Evolutionary conservation across 805 yeast genomes (phyloP).

Genomic region (Metschnikowia aberdeeniae): DNA sequence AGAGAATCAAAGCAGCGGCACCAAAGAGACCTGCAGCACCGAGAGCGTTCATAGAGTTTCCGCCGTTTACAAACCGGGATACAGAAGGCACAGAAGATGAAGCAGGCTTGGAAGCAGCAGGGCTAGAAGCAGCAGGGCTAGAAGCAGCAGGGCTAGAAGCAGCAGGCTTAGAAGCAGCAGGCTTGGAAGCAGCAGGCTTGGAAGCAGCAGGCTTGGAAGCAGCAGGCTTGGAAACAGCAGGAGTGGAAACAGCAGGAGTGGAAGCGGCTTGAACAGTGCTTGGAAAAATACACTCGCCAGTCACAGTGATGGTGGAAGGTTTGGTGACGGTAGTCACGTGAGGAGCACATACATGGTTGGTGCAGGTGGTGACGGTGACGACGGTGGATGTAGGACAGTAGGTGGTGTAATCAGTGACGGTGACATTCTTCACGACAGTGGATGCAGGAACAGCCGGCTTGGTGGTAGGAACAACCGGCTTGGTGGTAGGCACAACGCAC

Average conservation of each 20-base stretch:
- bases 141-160: neutral
- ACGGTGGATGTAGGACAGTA: slow-evolving; percentile 36
- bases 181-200: neutral
- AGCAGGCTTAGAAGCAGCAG: neutral
- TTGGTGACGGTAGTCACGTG: slow-evolving; percentile 24
- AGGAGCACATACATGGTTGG: slow-evolving; percentile 25
- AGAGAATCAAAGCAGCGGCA: slow-evolving; percentile 11
- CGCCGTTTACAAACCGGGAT: slow-evolving; percentile 21
- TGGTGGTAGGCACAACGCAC: slow-evolving; percentile 23
- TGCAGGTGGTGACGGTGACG: slow-evolving; percentile 31
- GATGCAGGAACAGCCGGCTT: neutral
- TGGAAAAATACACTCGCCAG: slow-evolving; percentile 30
- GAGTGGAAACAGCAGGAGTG: slow-evolving; percentile 28
- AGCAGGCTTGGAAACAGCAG: neutral
- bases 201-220: neutral
- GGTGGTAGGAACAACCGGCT: slow-evolving; percentile 6
- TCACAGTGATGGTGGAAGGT: slow-evolving; percentile 30
- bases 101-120: slow-evolving; percentile 14
- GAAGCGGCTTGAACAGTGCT: slow-evolving; percentile 16
- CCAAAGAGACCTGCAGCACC: slow-evolving; percentile 14
- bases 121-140: neutral
- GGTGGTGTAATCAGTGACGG: slow-evolving; percentile 35
- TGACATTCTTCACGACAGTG: slow-evolving; percentile 22
- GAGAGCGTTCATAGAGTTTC: neutral
- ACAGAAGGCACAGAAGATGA: slow-evolving; percentile 31